Evolutionary conservation across 208 protist genomes (phyloP).

Genomic region (Angomonas deanei): DNA sequence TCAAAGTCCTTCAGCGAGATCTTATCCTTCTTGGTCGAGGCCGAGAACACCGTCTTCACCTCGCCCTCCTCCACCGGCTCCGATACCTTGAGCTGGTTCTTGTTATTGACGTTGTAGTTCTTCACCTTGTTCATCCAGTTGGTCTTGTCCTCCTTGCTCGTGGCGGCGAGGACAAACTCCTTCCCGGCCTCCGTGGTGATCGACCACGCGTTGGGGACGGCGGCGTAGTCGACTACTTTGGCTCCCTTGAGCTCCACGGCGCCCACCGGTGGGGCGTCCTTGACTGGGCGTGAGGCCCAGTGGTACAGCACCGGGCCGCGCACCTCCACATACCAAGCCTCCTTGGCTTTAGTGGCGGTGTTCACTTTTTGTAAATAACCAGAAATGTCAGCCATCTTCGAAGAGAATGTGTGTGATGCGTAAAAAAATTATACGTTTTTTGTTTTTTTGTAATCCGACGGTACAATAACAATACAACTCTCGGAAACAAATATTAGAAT

Average conservation of each 20-base stretch:
- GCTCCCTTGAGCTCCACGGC: constrained; percentile 46
- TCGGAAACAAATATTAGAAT: constrained; percentile 6
- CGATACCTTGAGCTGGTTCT: constrained; percentile 11
- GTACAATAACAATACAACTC: neutral
- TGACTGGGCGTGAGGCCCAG: constrained; percentile 48
- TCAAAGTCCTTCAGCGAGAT: constrained; percentile 87
- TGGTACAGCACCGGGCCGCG: constrained; percentile 54
- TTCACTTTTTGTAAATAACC: constrained; percentile 14
- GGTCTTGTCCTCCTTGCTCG: constrained; percentile 29
- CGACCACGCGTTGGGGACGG: constrained; percentile 15
- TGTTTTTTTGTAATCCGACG: constrained; percentile 6
- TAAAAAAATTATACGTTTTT: constrained; percentile 9
- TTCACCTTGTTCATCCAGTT: constrained; percentile 34
- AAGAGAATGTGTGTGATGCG: neutral
- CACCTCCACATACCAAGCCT: constrained; percentile 66
- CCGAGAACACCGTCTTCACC: constrained; percentile 18
- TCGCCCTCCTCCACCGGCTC: constrained; percentile 28
- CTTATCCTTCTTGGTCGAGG: constrained; percentile 22
- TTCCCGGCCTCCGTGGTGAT: constrained; percentile 18
- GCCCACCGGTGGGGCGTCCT: constrained; percentile 11
- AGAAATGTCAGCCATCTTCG: constrained; percentile 17
- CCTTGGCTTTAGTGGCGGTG: constrained; percentile 20
- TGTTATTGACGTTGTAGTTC: constrained; percentile 23
- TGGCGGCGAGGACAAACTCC: constrained; percentile 22
- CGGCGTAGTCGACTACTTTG: constrained; percentile 18